Evolutionary conservation across 306 rosid genomes (phyloP), one percentile per base, ranked within the genome.

Genomic region (Acacia melanoxylon): DNA sequence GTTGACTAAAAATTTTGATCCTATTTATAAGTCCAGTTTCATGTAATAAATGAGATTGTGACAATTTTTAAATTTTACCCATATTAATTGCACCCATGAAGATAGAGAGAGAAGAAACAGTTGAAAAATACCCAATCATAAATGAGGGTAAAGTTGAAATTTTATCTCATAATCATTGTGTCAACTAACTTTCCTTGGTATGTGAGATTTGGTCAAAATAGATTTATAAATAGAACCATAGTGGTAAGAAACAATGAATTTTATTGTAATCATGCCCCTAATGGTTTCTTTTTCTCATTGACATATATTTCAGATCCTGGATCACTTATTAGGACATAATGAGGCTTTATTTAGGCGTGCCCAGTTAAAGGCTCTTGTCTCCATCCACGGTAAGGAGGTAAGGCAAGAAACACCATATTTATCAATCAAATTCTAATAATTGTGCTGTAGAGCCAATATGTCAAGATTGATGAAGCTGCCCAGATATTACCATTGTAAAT

Each of bases 271-370:
- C 71, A 40, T 76, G 52, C 29, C 13, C 37, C 25, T 46, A 27
- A 27, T 37, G 25, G 52, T 80, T 84, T 84, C 11, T 46, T 67
- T 72, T 80, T 29, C 78, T 82, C 71, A 46, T 40, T 22, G 37
- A 72, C 46, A n/a, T 70, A 65, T 63, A 27, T 83, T 89, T 76
- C 92, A 92, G 99, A 83, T 96, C 72, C 80, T 96, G 79, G 99
- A 96, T 79, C 81, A 83, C 79, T 83, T 90, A 72, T 85, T 96
- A 84, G 98, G 99, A 56, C 99, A 96, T 67, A 90, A 92, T 59
- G 92, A 96, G 74, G 99, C 97, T 31, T 86, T 96, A 72, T 93
- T 96, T 83, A 92, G 99, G 88, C 93, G 99, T 68, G 97, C 99
- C 76, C 99, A 96, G 88, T 86, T 95, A 65, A 96, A 96, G 88